These are phyloP conservation scores for Trichosporon inkin DNA, from an alignment of 1,284 basidiomycete species.

Conservation along the genomic window DNA sequence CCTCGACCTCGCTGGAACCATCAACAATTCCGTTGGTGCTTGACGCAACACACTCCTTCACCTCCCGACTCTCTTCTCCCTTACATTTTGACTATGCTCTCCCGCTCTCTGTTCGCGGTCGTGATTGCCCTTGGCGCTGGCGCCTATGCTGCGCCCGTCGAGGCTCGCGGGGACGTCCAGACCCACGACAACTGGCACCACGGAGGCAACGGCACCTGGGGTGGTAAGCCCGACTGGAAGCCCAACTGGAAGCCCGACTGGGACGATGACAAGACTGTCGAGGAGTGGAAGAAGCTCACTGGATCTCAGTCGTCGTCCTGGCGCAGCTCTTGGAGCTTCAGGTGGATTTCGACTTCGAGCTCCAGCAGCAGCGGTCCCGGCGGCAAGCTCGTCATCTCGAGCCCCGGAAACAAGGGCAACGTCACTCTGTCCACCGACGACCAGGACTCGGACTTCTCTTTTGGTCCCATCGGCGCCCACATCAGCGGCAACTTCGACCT, in stretches of 20 bases:
- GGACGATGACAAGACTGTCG: neutral
- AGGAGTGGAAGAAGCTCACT: constrained; percentile 3
- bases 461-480: neutral
- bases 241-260: neutral
- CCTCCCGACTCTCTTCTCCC: neutral
- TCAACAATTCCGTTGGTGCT: constrained; percentile 3
- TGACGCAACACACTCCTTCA: constrained; percentile 5
- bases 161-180: neutral
- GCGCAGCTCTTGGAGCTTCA: neutral
- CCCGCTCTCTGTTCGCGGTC: constrained; percentile 2
- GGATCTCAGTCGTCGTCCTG: neutral
- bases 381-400: neutral
- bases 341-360: neutral
- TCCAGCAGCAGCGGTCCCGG: neutral
- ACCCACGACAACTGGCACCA: neutral
- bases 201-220: neutral
- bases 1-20: neutral
- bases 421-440: neutral
- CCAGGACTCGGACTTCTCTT: neutral
- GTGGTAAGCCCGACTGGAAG: neutral
- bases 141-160: constrained; percentile 3
- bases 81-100: neutral
- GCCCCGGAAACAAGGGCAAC: neutral
- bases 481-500: neutral
- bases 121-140: constrained; percentile 3